Base-by-base conservation (phyloP, 164 flowering plant species). In the Akebia trifoliata region DNA sequence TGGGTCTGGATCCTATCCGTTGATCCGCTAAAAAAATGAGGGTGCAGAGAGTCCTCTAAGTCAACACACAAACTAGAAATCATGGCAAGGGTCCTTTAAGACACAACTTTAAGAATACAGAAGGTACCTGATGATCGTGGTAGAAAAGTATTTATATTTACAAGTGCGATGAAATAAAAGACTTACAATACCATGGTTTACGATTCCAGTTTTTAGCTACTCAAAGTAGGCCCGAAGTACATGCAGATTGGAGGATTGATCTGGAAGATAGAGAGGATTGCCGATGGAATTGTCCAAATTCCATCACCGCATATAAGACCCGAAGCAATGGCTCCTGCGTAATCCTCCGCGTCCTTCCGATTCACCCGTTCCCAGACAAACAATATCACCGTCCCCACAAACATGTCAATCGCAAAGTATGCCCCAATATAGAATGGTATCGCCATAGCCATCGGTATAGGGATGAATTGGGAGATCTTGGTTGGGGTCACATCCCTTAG, bases 391-490 rank as follows among this genome's bases (percentile, higher is more conserved):
- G 93, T 85, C 30, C 99, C 97, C 11, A 90, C 78, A 71, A 90
- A 93, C 97, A 90, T 93, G 74, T 93, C 99, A 3, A 87, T 79
- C 0, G 99, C 96, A 75, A 93, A 93, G 67, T 93, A 90, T 0
- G 97, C 97, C 26, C 99, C 99, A 17, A 93, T 83, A 49, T 90
- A 87, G 62, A 93, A 93, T 3, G 99, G 99, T 22, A 86, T 69
- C 1, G 93, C 92, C 99, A 93, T 87, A 0, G 96, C 99, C 99
- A 93, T 90, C 2, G 99, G 99, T 55, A 93, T 81, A 0, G 99
- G 99, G 29, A 93, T 84, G 47, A 71, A 90, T 35, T 59, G 74
- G 0, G 97, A 78, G 8, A 83, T 35, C 58, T 70, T 81, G 5
- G 38, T 56, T 0, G 97, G 97, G 4, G 79, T 67, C 28, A 83